Conservation (phyloP, 2,329 filamentous ascomycete species). For the Pestalotiopsis fici region DNA sequence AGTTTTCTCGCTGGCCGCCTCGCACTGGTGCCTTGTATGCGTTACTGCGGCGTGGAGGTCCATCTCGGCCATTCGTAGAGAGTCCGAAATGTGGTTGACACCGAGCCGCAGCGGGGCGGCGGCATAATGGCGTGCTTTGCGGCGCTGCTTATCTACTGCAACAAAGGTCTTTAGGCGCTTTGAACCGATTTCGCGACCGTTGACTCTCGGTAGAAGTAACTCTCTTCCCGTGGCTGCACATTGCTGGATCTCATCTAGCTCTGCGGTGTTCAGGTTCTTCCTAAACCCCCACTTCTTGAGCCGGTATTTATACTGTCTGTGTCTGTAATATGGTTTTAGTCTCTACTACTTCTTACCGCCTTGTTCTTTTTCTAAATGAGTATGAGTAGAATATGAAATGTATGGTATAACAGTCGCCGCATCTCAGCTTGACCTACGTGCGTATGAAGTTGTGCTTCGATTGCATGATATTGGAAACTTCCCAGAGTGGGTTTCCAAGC, state of each 20-base stretch:
- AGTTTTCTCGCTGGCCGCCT: no score
- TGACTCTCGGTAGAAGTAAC: background rate
- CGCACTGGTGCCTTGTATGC: background rate
- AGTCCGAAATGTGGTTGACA: background rate
- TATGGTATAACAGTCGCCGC: no score
- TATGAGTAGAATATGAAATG: background rate
- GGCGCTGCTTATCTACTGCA: background rate
- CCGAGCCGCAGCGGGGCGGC: background rate
- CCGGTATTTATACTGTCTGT: slow-evolving; percentile 58
- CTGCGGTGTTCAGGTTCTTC: slow-evolving; percentile 37
- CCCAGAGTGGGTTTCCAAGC: slow-evolving; percentile 49
- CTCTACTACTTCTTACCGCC: background rate
- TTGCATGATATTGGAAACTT: slow-evolving; percentile 53
- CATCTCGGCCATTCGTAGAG: background rate
- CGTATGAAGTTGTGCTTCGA: slow-evolving; percentile 47
- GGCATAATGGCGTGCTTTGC: background rate
- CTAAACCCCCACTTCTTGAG: slow-evolving; percentile 57
- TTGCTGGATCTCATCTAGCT: background rate
- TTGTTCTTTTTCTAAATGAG: background rate
- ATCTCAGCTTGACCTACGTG: slow-evolving; percentile 38
- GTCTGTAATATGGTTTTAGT: slow-evolving; percentile 30
- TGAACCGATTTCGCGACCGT: background rate
- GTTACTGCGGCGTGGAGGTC: background rate
- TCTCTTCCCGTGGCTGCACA: background rate
- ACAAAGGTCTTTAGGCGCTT: background rate